Evolutionary conservation across 768 basidiomycete species (phyloP).

Genomic region (Gelatoporia subvermispora): DNA sequence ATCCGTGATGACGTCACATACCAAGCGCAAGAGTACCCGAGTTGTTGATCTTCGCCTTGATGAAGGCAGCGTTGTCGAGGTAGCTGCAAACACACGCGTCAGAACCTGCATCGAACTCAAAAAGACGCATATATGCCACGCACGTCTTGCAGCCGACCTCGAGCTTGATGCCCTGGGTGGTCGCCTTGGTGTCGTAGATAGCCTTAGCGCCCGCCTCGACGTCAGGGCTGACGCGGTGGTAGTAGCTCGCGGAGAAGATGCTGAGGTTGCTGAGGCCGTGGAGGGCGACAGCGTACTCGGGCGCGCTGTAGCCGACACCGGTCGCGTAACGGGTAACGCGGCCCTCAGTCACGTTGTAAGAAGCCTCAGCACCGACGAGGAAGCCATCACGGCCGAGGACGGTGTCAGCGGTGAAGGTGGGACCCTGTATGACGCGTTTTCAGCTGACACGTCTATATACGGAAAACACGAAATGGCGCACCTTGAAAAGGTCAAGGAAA

Average conservation of each 20-base stretch:
- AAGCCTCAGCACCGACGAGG: slow-evolving; percentile 92
- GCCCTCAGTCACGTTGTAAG: slow-evolving; percentile 95
- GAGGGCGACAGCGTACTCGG: slow-evolving; percentile 90
- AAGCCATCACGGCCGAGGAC: slow-evolving; percentile 96
- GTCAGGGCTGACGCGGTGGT: slow-evolving; percentile 89
- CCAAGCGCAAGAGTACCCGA: slow-evolving; percentile 83
- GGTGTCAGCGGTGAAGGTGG: slow-evolving; percentile 94
- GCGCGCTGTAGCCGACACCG: slow-evolving; percentile 92
- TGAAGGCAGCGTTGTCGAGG: slow-evolving; percentile 84
- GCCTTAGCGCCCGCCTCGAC: slow-evolving; percentile 97
- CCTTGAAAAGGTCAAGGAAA: slow-evolving; percentile 91
- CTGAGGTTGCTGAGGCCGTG: slow-evolving; percentile 94
- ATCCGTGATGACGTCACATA: slow-evolving; percentile 26
- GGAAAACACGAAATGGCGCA: slow-evolving; percentile 27
- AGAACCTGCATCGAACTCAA: not conserved
- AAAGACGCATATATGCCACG: slow-evolving; percentile 32
- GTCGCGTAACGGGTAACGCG: slow-evolving; percentile 88
- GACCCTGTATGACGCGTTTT: slow-evolving; percentile 58
- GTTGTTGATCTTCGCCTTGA: slow-evolving; percentile 99
- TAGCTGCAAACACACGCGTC: slow-evolving; percentile 37
- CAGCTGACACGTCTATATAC: not conserved
- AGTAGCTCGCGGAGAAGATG: slow-evolving; percentile 94
- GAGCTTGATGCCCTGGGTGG: slow-evolving; percentile 78
- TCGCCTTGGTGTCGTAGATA: slow-evolving; percentile 90
- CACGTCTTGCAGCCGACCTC: slow-evolving; percentile 96